Conservation (phyloP, 495 filamentous ascomycete genomes). For the Penicillium flavigenum region DNA sequence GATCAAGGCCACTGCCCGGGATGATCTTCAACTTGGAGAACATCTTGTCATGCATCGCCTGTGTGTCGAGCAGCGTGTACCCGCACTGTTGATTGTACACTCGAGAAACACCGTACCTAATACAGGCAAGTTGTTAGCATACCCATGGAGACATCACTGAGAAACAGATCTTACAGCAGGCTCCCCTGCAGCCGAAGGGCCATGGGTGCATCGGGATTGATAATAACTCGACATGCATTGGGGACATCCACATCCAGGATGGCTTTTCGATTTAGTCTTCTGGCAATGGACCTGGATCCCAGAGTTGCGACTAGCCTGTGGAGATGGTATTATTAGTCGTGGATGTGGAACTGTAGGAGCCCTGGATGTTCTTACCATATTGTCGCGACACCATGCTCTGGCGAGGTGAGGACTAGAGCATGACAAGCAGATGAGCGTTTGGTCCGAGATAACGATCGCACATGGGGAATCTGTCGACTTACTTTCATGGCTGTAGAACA, state of each 20-base stretch:
- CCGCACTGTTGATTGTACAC: constrained; percentile 85
- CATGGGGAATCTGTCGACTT: constrained; percentile 22
- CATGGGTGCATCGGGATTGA: constrained; percentile 80
- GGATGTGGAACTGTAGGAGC: not conserved
- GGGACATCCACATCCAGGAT: constrained; percentile 85
- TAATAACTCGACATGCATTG: constrained; percentile 84
- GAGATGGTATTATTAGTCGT: not conserved
- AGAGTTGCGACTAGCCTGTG: constrained; percentile 88
- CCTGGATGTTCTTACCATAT: constrained; percentile 63
- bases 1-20: constrained; percentile 61
- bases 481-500: constrained; percentile 97
- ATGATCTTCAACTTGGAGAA: constrained; percentile 57
- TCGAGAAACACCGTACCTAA: constrained; percentile 74
- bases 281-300: constrained; percentile 68
- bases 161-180: constrained; percentile 56
- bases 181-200: constrained; percentile 90
- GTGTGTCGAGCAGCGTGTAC: constrained; percentile 79
- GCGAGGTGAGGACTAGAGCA: constrained; percentile 73
- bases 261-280: constrained; percentile 78
- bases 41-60: constrained; percentile 73
- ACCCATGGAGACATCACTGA: not conserved
- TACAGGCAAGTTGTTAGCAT: not conserved
- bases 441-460: not conserved
- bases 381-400: constrained; percentile 88
- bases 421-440: constrained; percentile 17